Evolutionary conservation across 2,329 filamentous ascomycete species (phyloP).

Genomic region (Arthrocladium fulminans): DNA sequence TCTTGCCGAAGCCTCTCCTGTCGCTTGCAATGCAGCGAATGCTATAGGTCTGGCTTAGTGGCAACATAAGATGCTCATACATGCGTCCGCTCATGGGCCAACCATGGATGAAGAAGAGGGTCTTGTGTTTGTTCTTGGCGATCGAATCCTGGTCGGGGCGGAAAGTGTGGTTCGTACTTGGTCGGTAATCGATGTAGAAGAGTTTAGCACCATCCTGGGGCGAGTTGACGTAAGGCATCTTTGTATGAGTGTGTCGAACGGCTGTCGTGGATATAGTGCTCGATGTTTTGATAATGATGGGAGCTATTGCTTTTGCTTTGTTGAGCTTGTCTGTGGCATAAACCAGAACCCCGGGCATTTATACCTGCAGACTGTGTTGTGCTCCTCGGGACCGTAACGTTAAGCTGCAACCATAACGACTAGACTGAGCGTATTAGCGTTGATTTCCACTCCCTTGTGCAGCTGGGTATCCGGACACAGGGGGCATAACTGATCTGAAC

Average conservation of each 20-base stretch:
- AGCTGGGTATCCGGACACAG: no score
- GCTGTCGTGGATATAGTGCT: neutral
- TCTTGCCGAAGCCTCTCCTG: slow-evolving; percentile 27
- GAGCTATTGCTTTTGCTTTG: no score
- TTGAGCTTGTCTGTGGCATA: no score
- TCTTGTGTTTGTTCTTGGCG: slow-evolving; percentile 12
- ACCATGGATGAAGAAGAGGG: slow-evolving; percentile 26
- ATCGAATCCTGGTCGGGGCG: slow-evolving; percentile 1
- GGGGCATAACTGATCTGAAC: no score
- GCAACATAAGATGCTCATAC: slow-evolving; percentile 25
- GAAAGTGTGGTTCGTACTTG: neutral
- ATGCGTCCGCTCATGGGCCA: slow-evolving; percentile 28
- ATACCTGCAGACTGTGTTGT: neutral
- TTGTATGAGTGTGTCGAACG: neutral
- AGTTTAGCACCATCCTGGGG: slow-evolving; percentile 16
- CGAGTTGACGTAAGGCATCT: slow-evolving; percentile 18
- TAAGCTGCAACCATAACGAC: neutral
- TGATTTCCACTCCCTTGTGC: no score
- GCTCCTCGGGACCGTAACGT: neutral
- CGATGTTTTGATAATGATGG: neutral
- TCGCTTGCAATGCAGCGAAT: slow-evolving; percentile 27
- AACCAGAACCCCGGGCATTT: neutral
- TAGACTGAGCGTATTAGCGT: neutral
- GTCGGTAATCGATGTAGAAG: slow-evolving; percentile 20
- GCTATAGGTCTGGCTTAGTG: slow-evolving; percentile 23